A percentile compares a stretch with the other conserved stretches of the same genome.
These are phyloP conservation scores for Aspergillus diversus DNA, from an alignment of 495 filamentous ascomycete genomes.

Conservation along the genomic window DNA sequence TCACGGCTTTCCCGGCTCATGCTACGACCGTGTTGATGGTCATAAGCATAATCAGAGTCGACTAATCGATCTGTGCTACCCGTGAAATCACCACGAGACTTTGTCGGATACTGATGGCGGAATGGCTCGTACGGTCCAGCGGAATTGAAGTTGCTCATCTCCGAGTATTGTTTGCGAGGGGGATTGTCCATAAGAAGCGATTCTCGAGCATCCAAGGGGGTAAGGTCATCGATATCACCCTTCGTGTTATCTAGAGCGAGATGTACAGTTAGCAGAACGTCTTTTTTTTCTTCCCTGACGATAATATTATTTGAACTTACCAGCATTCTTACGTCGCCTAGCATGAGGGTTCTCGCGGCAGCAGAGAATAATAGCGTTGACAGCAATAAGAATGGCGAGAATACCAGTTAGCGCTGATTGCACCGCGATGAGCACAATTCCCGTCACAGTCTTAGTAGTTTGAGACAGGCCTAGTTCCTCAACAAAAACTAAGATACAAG, in stretches of 20 bases:
- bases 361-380: constrained; percentile 83
- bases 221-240: constrained; percentile 83
- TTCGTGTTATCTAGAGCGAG: constrained; percentile 69
- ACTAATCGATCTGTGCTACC: constrained; percentile 50
- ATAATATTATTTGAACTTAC: constrained; percentile 52
- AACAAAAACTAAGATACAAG: constrained; percentile 90
- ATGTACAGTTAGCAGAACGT: constrained; percentile 22
- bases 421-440: constrained; percentile 85
- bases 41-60: constrained; percentile 40
- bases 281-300: constrained; percentile 1
- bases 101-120: constrained; percentile 39
- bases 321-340: constrained; percentile 80
- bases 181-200: constrained; percentile 73
- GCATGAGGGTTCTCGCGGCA: constrained; percentile 88
- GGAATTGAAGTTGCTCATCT: constrained; percentile 55
- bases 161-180: constrained; percentile 42
- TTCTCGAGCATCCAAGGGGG: constrained; percentile 87
- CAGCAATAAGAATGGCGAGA: constrained; percentile 85
- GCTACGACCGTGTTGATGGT: constrained; percentile 37
- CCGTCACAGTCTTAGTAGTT: constrained; percentile 93
- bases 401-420: constrained; percentile 83
- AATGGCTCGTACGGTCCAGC: constrained; percentile 49
- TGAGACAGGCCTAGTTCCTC: constrained; percentile 89
- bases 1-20: constrained; percentile 41
- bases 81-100: constrained; percentile 30